Base-by-base conservation (phyloP, 2,329 filamentous ascomycete species). In the Teratosphaeria destructans region DNA sequence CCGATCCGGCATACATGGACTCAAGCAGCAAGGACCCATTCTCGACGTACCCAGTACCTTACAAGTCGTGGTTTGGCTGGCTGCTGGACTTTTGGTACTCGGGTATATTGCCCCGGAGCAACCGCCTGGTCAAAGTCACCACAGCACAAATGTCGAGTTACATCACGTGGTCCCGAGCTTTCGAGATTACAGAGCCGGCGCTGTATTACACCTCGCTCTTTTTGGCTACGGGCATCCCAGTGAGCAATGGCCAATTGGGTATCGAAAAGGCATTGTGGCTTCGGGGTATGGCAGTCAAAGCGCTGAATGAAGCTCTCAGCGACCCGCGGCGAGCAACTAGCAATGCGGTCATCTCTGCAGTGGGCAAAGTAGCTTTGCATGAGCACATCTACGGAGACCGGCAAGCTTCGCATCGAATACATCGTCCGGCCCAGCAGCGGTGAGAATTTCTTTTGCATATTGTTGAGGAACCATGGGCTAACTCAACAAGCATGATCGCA, bases 381-480 rank as follows among this genome's bases (percentile, higher is more conserved):
- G 65, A 67, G 59, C 61, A 65, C 52, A 65, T 66, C 35, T 67
- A 67, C 39, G 65, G 65, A 16, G 64, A 63, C 54, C 57, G 64
- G 11, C 55, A 57, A 39, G 59, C 64, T 1, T 63, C 65, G 6
- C 60, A 65, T 52, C 57, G 54, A 2, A 62, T 66, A 29, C 64
- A 67, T 57, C 59, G 64, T 5, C 60, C 63, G 26, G 64, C 63
- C 8, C 65, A 66, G 55, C 53, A 59, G 43, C 59, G 57, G 60
- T 61, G 32, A 54, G 26, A 27, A 29, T n/a, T n/a, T 26, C 23
- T 29, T n/a, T 26, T 8, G 29, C 6, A n/a, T 11, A 19, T 35
- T 8, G 19, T 35, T 29, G 12, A 6, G 11, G 14, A 54, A 54
- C 29, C 4, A 14, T 12, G 16, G 14, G 26, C 32, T 54, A 29